These are phyloP conservation scores for Neonectria coccinea DNA, from an alignment of 2,329 filamentous ascomycete species.

Conservation along the genomic window DNA sequence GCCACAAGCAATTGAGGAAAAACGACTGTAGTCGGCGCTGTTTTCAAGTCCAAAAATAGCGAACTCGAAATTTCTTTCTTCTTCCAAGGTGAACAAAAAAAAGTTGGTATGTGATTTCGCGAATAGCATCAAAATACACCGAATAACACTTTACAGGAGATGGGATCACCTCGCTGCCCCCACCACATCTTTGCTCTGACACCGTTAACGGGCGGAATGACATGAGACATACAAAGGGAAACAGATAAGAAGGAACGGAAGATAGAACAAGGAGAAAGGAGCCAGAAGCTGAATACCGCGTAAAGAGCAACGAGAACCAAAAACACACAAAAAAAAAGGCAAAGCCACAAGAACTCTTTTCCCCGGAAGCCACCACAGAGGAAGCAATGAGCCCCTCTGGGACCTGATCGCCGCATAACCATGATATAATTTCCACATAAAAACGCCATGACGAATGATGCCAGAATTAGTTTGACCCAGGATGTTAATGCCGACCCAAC, in stretches of 20 bases:
- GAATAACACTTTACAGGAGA: constrained; percentile 38
- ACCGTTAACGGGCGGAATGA: constrained; percentile 16
- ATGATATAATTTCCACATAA: constrained; percentile 55
- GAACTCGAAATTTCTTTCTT: constrained; percentile 25
- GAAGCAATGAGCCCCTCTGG: constrained; percentile 45
- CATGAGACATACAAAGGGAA: constrained; percentile 26
- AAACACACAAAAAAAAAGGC: constrained; percentile 33
- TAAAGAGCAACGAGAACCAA: constrained; percentile 22
- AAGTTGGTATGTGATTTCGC: constrained; percentile 47
- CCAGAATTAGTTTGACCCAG: constrained; percentile 53
- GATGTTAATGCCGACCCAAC: constrained; percentile 47
- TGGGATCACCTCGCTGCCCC: constrained; percentile 26
- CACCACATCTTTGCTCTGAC: constrained; percentile 32
- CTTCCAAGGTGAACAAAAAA: constrained; percentile 33
- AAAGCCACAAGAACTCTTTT: constrained; percentile 47
- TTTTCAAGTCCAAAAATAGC: constrained; percentile 5
- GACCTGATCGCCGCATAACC: constrained; percentile 54
- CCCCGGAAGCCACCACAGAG: constrained; percentile 48
- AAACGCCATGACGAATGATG: constrained; percentile 56
- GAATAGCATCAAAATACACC: constrained; percentile 45
- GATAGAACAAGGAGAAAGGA: constrained; percentile 33
- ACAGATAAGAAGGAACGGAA: constrained; percentile 28
- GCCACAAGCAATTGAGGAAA: background rate
- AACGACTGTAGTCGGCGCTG: background rate
- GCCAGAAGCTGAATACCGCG: constrained; percentile 32